Evolutionary conservation across 305 asterid species (phyloP).

Genomic region (Fraxinus platypoda): DNA sequence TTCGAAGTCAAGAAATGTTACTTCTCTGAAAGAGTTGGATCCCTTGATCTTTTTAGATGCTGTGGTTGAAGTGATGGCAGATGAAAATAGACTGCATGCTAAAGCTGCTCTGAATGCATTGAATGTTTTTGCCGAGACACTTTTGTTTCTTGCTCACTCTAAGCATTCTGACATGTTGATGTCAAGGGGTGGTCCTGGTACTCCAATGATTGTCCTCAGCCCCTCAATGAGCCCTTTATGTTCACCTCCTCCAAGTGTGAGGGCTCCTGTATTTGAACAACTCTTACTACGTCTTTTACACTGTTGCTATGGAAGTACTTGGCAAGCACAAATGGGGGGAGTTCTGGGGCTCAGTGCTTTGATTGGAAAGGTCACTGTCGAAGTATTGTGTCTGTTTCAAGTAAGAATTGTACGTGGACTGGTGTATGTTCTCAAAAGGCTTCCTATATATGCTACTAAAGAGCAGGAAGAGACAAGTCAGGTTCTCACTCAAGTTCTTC

Average conservation of each 20-base stretch:
- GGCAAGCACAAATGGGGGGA: constrained; percentile 99
- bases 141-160: constrained; percentile 84
- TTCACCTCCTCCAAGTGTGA: constrained; percentile 96
- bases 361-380: constrained; percentile 96
- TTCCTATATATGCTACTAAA: constrained; percentile 88
- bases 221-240: constrained; percentile 98
- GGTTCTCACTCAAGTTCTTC: constrained; percentile 95
- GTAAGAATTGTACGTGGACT: constrained; percentile 88
- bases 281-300: constrained; percentile 92
- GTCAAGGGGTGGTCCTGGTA: constrained; percentile 91
- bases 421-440: constrained; percentile 93
- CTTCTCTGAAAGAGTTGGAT: constrained; percentile 92
- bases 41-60: constrained; percentile 96
- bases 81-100: constrained; percentile 87
- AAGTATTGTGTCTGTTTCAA: constrained; percentile 77
- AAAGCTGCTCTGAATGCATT: constrained; percentile 89
- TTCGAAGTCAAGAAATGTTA: constrained; percentile 60
- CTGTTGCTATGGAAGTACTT: constrained; percentile 88
- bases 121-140: constrained; percentile 76
- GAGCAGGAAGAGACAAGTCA: constrained; percentile 98
- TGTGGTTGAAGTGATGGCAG: constrained; percentile 86
- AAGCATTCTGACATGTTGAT: constrained; percentile 74
- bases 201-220: constrained; percentile 97
- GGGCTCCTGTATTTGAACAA: constrained; percentile 93
- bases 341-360: constrained; percentile 94